Percentiles rank a stretch among this genome's conserved stretches.
These are phyloP conservation scores for Elongisporangium undulatum DNA, from an alignment of 352 stramenopile species.

Conservation along the genomic window DNA sequence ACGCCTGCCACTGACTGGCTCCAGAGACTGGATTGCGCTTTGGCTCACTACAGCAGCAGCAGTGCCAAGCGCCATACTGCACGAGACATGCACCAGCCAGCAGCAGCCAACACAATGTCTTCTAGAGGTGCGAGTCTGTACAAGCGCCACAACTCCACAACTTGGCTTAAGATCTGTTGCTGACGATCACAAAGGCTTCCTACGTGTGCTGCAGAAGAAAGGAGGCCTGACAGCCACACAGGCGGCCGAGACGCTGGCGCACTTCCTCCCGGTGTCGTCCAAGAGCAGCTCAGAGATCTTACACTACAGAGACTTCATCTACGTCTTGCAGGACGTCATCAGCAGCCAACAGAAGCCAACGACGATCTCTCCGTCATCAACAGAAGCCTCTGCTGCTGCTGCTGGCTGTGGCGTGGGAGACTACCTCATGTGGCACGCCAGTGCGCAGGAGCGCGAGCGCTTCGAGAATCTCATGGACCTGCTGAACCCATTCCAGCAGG, in stretches of 20 bases:
- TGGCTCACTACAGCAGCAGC: slow-evolving; percentile 34
- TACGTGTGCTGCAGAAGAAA: slow-evolving; percentile 22
- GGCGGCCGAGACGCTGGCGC: slow-evolving; percentile 21
- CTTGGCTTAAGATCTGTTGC: too few relatives aligned
- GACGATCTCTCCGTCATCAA: too few relatives aligned
- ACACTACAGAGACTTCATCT: slow-evolving; percentile 37
- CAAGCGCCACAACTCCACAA: neutral
- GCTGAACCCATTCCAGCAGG: slow-evolving; percentile 35
- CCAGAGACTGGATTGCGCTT: slow-evolving; percentile 19
- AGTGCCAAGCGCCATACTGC: too few relatives aligned
- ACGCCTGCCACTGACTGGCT: slow-evolving; percentile 17
- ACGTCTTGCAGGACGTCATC: slow-evolving; percentile 5
- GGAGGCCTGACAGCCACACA: slow-evolving; percentile 30
- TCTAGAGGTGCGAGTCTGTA: slow-evolving; percentile 28
- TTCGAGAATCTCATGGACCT: slow-evolving; percentile 59
- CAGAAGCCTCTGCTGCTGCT: neutral
- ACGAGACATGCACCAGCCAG: slow-evolving; percentile 22
- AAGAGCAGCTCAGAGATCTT: slow-evolving; percentile 15
- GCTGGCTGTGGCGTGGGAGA: slow-evolving; percentile 25
- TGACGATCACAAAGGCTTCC: slow-evolving; percentile 21
- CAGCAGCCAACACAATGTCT: slow-evolving; percentile 17
- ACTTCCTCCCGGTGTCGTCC: slow-evolving; percentile 28
- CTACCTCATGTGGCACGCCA: slow-evolving; percentile 49
- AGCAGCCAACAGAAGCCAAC: slow-evolving; percentile 4
- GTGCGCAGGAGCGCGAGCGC: slow-evolving; percentile 27